Base-by-base conservation (phyloP, 495 filamentous ascomycete genomes). In the Sordaria brevicollis region DNA sequence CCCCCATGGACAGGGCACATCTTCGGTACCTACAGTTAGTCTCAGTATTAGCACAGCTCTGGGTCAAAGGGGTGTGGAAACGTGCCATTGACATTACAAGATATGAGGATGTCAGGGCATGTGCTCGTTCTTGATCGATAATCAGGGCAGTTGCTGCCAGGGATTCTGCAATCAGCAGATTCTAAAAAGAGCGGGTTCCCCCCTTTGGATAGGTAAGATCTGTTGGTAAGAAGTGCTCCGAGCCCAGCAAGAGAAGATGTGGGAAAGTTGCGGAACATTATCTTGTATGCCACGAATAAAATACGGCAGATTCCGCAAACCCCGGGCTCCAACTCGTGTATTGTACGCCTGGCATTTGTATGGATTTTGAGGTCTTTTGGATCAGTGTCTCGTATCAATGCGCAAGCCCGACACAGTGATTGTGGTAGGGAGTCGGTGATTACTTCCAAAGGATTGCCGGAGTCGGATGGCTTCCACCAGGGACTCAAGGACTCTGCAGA, bases 81-180 rank as follows among this genome's bases (percentile, higher is more conserved):
- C n/a, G 39, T 21, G 0, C 21, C 2, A 10, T 43, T 17, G 10
- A 21, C 39, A 21, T 21, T 43, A 21, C 39, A 9, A 19, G 39
- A 19, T 2, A 43, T 43, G 8, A 43, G n/a, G 39, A 43, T 19
- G n/a, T 3, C 5, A n/a, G 7, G 9, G n/a, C 39, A 43, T 43
- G n/a, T 0, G 4, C 2, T 21, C 15, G n/a, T 0, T 10, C 2
- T 21, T 19, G n/a, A 9, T 6, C 0, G 0, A 5, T 39, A n/a
- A n/a, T n/a, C n/a, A n/a, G n/a, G n/a, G n/a, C n/a, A n/a, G n/a
- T n/a, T n/a, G n/a, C n/a, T n/a, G n/a, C n/a, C n/a, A n/a, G n/a
- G n/a, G n/a, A n/a, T n/a, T n/a, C n/a, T n/a, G n/a, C n/a, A n/a
- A n/a, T n/a, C n/a, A n/a, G n/a, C n/a, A n/a, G n/a, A n/a, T n/a